Base-by-base conservation (phyloP, 2,329 filamentous ascomycete genomes). In the Paecilomyces dactylethromorphus region DNA sequence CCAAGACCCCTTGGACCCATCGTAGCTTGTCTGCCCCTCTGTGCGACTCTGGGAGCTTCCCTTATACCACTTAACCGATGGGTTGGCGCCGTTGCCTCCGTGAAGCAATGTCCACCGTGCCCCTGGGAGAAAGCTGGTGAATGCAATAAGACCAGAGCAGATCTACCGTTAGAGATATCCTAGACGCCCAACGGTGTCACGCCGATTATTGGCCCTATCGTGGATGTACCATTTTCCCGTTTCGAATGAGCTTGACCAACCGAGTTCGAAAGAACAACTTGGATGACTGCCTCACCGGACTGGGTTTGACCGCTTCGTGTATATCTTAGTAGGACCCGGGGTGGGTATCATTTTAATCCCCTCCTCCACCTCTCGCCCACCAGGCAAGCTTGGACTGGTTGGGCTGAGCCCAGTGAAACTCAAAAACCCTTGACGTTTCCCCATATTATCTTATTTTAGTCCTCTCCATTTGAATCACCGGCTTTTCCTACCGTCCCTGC, bases 81-180 rank as follows among this genome's bases (percentile, higher is more conserved):
- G 39, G 39, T 45, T 45, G 39, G n/a, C 39, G 39, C 39, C 39
- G 39, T 45, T 45, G n/a, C n/a, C 18, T 45, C n/a, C 22, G 7
- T 26, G 21, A 18, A 18, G n/a, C 50, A 18, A 18, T 6, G 26
- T 52, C 24, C n/a, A 24, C 50, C n/a, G 22, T 52, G 50, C 50
- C 50, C 50, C 50, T 52, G 50, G 50, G 24, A 45, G 39, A 45
- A 45, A n/a, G 39, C 50, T 21, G 50, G 50, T 52, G 50, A 52
- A 52, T 52, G 50, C 50, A 52, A 52, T 52, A 12, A 52, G 26
- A 29, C 35, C 35, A n/a, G 35, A 45, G 18, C 35, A 45, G 39
- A n/a, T 45, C 39, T 52, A 21, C 50, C 50, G 50, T 52, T 52
- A 52, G 26, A 52, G 50, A 52, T 52, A 52, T 52, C 50, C 50